Percentiles rank a stretch among this genome's conserved stretches.
These are phyloP conservation scores for Solanum appendiculatum DNA, from an alignment of 257 asterid species.

Conservation along the genomic window DNA sequence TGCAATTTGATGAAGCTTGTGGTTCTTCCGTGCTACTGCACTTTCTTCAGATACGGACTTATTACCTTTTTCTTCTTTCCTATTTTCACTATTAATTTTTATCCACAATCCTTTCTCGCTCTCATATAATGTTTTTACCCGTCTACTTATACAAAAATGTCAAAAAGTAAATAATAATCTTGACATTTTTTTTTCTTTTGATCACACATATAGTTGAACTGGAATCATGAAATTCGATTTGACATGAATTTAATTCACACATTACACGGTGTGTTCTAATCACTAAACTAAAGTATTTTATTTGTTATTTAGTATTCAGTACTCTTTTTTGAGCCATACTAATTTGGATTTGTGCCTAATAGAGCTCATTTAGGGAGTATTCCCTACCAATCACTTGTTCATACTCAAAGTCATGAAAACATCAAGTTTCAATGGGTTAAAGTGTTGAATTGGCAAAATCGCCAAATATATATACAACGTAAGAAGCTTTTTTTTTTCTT, in stretches of 20 bases:
- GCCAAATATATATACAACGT: too few species aligned
- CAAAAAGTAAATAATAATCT: not conserved
- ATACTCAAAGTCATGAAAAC: too few species aligned
- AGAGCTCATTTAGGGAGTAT: too few species aligned
- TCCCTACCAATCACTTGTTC: too few species aligned
- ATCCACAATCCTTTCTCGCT: not conserved
- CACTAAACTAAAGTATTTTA: too few species aligned
- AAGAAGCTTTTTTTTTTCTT: not conserved
- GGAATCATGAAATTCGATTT: too few species aligned
- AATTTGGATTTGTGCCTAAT: too few species aligned
- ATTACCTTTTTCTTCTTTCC: not conserved
- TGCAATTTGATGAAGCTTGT: not conserved
- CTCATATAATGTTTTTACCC: not conserved
- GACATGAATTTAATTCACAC: not conserved
- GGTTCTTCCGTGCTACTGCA: not conserved
- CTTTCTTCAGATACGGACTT: not conserved
- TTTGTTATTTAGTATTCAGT: too few species aligned
- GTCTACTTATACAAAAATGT: not conserved
- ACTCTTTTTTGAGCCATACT: too few species aligned
- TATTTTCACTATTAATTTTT: not conserved
- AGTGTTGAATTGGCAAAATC: too few species aligned
- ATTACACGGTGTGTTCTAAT: too few species aligned
- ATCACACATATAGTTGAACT: not conserved
- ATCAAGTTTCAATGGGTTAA: too few species aligned
- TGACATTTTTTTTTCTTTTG: not conserved